phyloP scores from a whole-genome alignment of 208 protist species.

The Leptomonas seymouri region DNA sequence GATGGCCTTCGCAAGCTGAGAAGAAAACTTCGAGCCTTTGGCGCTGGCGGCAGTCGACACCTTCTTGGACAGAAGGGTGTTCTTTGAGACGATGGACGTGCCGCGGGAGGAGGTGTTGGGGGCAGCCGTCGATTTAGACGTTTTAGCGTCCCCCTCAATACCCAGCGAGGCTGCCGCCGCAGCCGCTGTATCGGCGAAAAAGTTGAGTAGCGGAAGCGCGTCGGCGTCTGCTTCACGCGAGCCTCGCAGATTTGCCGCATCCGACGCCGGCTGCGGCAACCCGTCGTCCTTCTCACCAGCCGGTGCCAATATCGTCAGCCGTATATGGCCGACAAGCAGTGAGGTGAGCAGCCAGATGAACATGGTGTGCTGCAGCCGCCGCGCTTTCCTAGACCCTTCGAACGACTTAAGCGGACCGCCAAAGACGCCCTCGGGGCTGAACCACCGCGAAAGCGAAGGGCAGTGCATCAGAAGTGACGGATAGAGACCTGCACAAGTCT shows the following conservation, averaged over 20 bases:
- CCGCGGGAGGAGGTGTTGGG: neutral
- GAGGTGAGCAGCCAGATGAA: constrained; percentile 31
- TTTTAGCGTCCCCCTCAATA: neutral
- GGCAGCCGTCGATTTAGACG: neutral
- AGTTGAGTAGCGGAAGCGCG: constrained; percentile 21
- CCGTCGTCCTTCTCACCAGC: constrained; percentile 13
- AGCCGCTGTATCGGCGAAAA: neutral
- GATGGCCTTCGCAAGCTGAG: neutral
- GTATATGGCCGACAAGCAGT: constrained; percentile 28
- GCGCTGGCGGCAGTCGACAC: neutral
- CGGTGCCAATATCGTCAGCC: constrained; percentile 6
- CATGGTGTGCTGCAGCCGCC: constrained; percentile 27
- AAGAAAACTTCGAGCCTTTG: neutral
- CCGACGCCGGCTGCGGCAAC: neutral
- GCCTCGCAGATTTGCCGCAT: constrained; percentile 10
- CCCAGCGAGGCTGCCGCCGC: neutral
- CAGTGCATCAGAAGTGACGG: constrained; percentile 71
- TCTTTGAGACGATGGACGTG: constrained; percentile 16
- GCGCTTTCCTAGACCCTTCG: constrained; percentile 12
- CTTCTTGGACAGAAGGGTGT: constrained; percentile 27
- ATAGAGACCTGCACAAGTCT: constrained; percentile 65
- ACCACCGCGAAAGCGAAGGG: constrained; percentile 33
- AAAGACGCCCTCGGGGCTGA: constrained; percentile 32
- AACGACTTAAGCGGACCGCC: constrained; percentile 1
- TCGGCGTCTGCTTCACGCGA: constrained; percentile 19